Conservation (phyloP, 1,284 basidiomycete species). For the Moesziomyces parantarcticus region DNA sequence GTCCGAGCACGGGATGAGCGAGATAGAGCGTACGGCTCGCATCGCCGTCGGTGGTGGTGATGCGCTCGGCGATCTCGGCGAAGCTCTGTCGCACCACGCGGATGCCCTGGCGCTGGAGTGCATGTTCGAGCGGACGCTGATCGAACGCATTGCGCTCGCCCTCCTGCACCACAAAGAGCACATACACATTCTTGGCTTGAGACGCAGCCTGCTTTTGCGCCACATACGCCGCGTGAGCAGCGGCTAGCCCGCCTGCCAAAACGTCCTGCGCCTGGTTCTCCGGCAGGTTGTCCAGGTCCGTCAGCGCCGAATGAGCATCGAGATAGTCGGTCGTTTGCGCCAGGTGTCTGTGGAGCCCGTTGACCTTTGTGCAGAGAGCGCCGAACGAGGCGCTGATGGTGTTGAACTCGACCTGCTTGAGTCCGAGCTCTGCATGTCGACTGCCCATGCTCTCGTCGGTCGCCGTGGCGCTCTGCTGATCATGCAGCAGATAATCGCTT, state of each 20-base stretch:
- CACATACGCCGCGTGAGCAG: slow-evolving; percentile 81
- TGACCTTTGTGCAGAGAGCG: slow-evolving; percentile 78
- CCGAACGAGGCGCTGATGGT: slow-evolving; percentile 95
- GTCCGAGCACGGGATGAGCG: slow-evolving; percentile 28
- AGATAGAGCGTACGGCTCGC: slow-evolving; percentile 12
- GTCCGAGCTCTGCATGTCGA: slow-evolving; percentile 67
- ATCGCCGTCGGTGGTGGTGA: slow-evolving; percentile 6
- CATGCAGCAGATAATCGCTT: slow-evolving; percentile 93
- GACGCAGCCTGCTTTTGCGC: slow-evolving; percentile 27
- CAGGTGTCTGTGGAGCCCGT: slow-evolving; percentile 76
- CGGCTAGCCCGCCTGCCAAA: slow-evolving; percentile 80
- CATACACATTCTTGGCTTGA: slow-evolving; percentile 56
- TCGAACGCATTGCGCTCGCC: slow-evolving; percentile 96
- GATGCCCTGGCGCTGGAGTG: slow-evolving; percentile 74
- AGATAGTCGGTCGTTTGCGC: slow-evolving; percentile 24
- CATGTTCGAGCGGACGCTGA: slow-evolving; percentile 88
- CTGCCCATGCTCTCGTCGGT: slow-evolving; percentile 9
- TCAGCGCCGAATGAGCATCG: slow-evolving; percentile 74
- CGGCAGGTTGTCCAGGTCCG: slow-evolving; percentile 75
- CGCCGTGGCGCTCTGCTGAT: slow-evolving; percentile 26
- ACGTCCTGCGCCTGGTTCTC: slow-evolving; percentile 79
- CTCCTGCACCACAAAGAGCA: slow-evolving; percentile 89
- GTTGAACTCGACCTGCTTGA: slow-evolving; percentile 99
- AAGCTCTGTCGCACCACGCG: slow-evolving; percentile 51
- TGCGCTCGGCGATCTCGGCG: slow-evolving; percentile 35